Percentiles rank a stretch among this genome's conserved stretches.
phyloP scores from a whole-genome alignment of 768 basidiomycete species.

The Xerocomellus dryophilus region DNA sequence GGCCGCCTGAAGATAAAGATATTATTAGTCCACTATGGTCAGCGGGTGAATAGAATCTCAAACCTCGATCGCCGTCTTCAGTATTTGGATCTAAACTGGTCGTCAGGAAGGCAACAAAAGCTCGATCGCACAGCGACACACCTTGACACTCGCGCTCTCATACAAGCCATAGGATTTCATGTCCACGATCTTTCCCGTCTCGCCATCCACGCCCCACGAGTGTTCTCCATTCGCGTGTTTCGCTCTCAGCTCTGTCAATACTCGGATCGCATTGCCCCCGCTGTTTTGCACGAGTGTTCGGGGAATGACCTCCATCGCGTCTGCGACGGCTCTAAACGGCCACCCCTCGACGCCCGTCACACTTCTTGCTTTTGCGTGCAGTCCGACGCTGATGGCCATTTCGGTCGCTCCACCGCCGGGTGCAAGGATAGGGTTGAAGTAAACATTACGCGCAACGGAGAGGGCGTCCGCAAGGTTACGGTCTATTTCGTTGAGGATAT shows the following conservation, averaged over 20 bases:
- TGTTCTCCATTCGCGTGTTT: constrained; percentile 91
- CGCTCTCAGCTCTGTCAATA: constrained; percentile 90
- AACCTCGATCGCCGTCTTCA: constrained; percentile 96
- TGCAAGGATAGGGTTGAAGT: constrained; percentile 91
- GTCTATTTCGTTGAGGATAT: constrained; percentile 97
- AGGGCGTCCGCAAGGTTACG: constrained; percentile 97
- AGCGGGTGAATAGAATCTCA: background rate
- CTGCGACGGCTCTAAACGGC: constrained; percentile 89
- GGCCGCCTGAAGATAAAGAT: constrained; percentile 54
- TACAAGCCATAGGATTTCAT: constrained; percentile 94
- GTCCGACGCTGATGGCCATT: constrained; percentile 91
- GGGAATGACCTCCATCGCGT: constrained; percentile 97
- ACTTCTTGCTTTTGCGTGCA: constrained; percentile 74
- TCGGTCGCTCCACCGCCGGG: constrained; percentile 98
- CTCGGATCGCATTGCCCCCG: constrained; percentile 92
- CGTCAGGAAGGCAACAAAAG: background rate
- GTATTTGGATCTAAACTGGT: constrained; percentile 72
- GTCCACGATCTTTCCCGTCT: constrained; percentile 92
- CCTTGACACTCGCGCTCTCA: constrained; percentile 96
- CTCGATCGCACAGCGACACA: constrained; percentile 21
- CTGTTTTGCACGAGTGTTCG: constrained; percentile 92
- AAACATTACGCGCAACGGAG: constrained; percentile 93
- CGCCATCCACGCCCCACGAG: constrained; percentile 93
- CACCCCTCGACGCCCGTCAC: constrained; percentile 88
- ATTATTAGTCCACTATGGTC: constrained; percentile 2